Percentiles rank a stretch among this genome's conserved stretches.
Evolutionary conservation across 352 stramenopile species (phyloP).

Genomic region (Phytophthora kernoviae): DNA sequence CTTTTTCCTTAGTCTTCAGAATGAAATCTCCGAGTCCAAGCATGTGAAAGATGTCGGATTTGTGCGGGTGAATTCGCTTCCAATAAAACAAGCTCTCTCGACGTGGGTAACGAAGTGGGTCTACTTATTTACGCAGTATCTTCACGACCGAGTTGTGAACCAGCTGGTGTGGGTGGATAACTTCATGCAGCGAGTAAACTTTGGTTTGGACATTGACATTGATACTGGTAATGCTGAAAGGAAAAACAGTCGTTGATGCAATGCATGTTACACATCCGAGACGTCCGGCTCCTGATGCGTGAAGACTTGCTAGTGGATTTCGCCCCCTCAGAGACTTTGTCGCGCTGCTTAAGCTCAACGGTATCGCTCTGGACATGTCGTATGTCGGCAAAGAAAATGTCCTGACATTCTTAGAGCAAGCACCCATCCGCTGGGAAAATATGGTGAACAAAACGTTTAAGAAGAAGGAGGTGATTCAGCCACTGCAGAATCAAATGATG

Average conservation of each 20-base stretch:
- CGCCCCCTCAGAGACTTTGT: constrained; percentile 81
- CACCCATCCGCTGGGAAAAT: constrained; percentile 90
- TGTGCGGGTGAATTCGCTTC: constrained; percentile 91
- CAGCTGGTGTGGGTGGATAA: constrained; percentile 85
- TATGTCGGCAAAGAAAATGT: constrained; percentile 87
- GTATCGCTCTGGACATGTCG: constrained; percentile 90
- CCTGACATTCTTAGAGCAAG: constrained; percentile 87
- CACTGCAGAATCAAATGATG: constrained; percentile 89
- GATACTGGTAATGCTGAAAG: constrained; percentile 44
- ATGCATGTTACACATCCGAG: constrained; percentile 90
- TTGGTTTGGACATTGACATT: constrained; percentile 74
- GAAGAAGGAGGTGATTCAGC: constrained; percentile 92
- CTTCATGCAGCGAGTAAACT: constrained; percentile 84
- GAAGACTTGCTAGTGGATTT: constrained; percentile 84
- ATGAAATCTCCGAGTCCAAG: constrained; percentile 91
- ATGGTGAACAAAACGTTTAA: constrained; percentile 94
- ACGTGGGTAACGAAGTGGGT: constrained; percentile 97
- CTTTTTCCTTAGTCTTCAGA: constrained; percentile 86
- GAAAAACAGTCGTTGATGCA: constrained; percentile 76
- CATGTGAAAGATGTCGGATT: constrained; percentile 90
- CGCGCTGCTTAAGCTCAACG: constrained; percentile 80
- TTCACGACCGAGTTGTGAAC: constrained; percentile 89
- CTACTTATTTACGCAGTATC: constrained; percentile 93
- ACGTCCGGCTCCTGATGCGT: constrained; percentile 85
- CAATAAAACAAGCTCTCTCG: constrained; percentile 94